phyloP scores from a whole-genome alignment of 345 rosid genomes.

The Citrus cavaleriei region DNA sequence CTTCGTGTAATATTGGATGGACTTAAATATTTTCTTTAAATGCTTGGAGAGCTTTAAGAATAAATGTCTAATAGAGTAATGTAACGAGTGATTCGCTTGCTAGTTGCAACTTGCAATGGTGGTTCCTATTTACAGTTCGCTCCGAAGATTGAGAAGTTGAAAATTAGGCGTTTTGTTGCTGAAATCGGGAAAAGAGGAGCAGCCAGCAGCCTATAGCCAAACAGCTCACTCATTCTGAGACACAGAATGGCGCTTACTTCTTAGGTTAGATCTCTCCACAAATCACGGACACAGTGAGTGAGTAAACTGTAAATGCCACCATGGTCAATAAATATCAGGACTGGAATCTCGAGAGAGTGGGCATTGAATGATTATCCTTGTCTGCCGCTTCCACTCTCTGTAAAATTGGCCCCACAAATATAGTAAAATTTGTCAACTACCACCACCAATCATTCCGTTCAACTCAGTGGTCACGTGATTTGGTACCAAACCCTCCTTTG shows the following conservation, averaged over 20 bases:
- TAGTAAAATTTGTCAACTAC: background rate
- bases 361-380: background rate
- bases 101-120: too few relatives aligned
- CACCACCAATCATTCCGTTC: background rate
- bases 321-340: background rate
- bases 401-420: background rate
- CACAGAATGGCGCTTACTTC: too few relatives aligned
- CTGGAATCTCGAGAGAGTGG: constrained; percentile 4
- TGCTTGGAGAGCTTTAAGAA: background rate
- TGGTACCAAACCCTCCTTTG: background rate
- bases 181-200: too few relatives aligned
- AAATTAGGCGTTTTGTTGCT: too few relatives aligned
- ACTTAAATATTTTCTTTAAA: background rate
- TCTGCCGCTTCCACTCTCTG: background rate
- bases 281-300: too few relatives aligned
- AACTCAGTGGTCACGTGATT: background rate
- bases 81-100: background rate
- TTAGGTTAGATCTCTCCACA: too few relatives aligned
- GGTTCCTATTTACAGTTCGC: too few relatives aligned
- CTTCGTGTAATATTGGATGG: background rate
- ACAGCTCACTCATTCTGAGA: too few relatives aligned
- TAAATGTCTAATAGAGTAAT: background rate
- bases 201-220: too few relatives aligned
- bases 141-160: too few relatives aligned
- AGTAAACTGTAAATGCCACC: too few relatives aligned